Percentiles rank a stretch among this genome's conserved stretches.
These are phyloP conservation scores for Corymbia calophylla DNA, from an alignment of 441 rosid genomes.

Conservation along the genomic window DNA sequence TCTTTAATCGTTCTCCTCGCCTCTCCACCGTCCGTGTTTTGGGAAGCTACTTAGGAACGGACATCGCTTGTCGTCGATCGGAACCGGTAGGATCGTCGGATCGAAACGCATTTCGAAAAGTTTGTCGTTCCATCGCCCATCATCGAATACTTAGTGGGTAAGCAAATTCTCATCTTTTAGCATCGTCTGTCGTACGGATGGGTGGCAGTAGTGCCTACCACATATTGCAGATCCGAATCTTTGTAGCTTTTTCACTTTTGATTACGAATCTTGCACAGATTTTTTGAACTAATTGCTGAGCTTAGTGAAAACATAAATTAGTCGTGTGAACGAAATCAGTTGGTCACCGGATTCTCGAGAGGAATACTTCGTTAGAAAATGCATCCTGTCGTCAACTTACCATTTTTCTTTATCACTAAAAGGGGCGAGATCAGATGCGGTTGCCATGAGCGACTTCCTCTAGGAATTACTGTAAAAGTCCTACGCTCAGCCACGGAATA, in stretches of 20 bases:
- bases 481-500: background rate
- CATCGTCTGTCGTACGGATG: background rate
- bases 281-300: background rate
- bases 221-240: background rate
- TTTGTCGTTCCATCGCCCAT: no score
- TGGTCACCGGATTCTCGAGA: background rate
- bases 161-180: background rate
- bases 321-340: background rate
- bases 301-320: background rate
- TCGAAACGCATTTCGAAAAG: background rate
- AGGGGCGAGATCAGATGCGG: background rate
- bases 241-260: background rate
- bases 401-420: background rate
- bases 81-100: background rate
- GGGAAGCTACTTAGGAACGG: accelerated
- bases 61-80: background rate
- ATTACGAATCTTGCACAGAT: background rate
- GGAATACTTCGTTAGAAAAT: background rate
- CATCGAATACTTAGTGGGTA: background rate
- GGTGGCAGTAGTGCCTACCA: background rate
- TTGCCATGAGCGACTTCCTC: background rate
- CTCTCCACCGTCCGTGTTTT: background rate
- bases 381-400: background rate
- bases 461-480: background rate
- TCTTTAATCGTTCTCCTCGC: background rate